These are phyloP conservation scores for Ilex aquifolium DNA, from an alignment of 257 asterid genomes.

Conservation along the genomic window DNA sequence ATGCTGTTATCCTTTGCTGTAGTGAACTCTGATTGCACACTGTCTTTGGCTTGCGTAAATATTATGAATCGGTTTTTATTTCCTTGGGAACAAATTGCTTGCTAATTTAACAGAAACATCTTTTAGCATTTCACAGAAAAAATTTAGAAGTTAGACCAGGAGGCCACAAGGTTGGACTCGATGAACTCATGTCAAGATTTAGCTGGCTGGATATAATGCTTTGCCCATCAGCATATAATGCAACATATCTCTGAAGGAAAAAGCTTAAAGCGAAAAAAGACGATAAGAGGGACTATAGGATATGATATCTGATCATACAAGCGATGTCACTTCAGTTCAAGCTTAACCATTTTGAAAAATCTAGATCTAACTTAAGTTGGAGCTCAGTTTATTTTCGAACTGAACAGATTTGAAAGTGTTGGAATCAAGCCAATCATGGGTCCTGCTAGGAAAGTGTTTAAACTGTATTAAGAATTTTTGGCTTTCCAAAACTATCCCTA, in stretches of 20 bases:
- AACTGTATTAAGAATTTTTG: too few species aligned
- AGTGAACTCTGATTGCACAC: neutral
- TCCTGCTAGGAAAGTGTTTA: too few species aligned
- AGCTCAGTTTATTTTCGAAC: too few species aligned
- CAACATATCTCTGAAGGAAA: neutral
- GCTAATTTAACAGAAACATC: neutral
- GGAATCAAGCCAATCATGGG: too few species aligned
- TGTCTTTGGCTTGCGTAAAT: neutral
- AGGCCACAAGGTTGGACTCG: neutral
- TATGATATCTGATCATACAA: too few species aligned
- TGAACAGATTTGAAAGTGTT: too few species aligned
- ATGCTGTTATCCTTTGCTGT: slow-evolving; percentile 8
- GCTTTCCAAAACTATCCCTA: too few species aligned
- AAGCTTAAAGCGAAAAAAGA: neutral
- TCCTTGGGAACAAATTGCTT: neutral
- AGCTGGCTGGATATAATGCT: neutral
- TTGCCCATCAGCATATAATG: neutral
- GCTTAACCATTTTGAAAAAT: too few species aligned
- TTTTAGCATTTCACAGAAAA: too few species aligned
- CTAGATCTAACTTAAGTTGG: too few species aligned
- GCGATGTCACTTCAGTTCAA: too few species aligned
- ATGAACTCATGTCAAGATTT: neutral
- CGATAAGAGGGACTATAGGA: too few species aligned
- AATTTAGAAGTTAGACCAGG: neutral
- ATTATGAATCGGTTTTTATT: neutral